Base-by-base conservation (phyloP, 208 protist genomes). In the Herpetomonas muscarum region DNA sequence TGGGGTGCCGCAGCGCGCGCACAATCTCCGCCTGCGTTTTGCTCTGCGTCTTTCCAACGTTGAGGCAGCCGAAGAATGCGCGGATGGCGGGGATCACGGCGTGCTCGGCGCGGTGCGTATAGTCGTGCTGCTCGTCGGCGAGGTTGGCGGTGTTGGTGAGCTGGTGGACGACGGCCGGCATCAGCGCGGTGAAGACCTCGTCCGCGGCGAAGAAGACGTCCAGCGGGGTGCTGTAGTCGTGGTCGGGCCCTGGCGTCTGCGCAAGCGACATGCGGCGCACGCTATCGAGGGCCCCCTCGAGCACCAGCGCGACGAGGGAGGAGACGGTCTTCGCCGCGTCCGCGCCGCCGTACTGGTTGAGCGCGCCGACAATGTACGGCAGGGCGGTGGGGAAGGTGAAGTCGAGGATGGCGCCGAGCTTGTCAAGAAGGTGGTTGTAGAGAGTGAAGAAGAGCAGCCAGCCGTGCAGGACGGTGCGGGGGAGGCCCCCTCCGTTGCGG, bases 11-110 rank as follows among this genome's bases (percentile, higher is more conserved):
- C 67, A 95, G 70, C 13, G 66, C 69, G 34, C 76, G 76, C 10
- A 89, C 57, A 28, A 95, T 37, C 73, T 95, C 85, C n/a, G 79
- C 74, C 68, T 95, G 88, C 36, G 74, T 91, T 51, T 80, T 81
- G 57, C 85, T 88, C 70, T 91, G 84, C 41, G 90, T 78, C 66
- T 90, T 86, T 55, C 70, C 73, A 9, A 80, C 76, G 24, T 79
- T 61, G 4, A 92, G 76, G 41, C 79, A 87, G 1, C 64, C 68
- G 61, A 95, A 91, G 64, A 92, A 85, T 39, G 81, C 70, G 29
- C 83, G 76, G 13, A 92, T 55, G 12, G 88, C 80, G 3, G 88
- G 88, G 12, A 95, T 74, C 10, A 90, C 85, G 45, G 66, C 65
- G 49, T 88, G 78, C 55, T 85, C 80, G 24, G 73, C 84, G 21